These are phyloP conservation scores for Ambrosia artemisiifolia DNA, from an alignment of 129 eudicot species.

Conservation along the genomic window DNA sequence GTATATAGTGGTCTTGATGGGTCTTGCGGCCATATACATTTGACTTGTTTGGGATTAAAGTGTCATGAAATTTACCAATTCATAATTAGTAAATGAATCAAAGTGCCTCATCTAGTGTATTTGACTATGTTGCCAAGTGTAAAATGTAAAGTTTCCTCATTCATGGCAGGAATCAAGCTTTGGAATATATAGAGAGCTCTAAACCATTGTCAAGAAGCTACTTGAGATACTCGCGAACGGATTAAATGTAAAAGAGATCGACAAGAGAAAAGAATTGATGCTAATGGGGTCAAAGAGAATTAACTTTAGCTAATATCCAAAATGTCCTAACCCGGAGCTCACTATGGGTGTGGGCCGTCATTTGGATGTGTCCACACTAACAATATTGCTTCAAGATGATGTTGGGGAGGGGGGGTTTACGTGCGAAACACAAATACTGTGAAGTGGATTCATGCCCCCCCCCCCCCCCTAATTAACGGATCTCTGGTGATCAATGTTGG, in stretches of 20 bases:
- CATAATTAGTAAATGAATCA: no score
- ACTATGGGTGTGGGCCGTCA: conserved; percentile 57
- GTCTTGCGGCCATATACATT: no score
- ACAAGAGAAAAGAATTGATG: conserved; percentile 28
- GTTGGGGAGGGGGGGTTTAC: conserved; percentile 47
- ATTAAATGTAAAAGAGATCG: conserved; percentile 31
- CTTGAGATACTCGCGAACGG: conserved; percentile 30
- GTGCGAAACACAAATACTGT: conserved; percentile 30
- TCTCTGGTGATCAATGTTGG: conserved; percentile 49
- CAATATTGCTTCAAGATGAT: conserved; percentile 60
- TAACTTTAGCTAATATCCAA: conserved; percentile 52
- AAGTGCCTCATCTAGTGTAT: no score
- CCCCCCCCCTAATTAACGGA: conserved; percentile 38
- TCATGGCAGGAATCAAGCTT: conserved; percentile 37
- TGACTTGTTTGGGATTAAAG: no score
- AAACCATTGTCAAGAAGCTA: conserved; percentile 38
- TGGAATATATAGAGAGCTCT: conserved; percentile 43
- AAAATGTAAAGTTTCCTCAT: no score
- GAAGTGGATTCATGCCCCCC: conserved; percentile 51
- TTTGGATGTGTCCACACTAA: conserved; percentile 53
- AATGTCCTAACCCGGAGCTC: conserved; percentile 55
- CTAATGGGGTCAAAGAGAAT: conserved; percentile 39
- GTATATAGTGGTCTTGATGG: no score
- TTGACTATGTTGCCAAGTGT: no score
- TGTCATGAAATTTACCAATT: no score